These are phyloP conservation scores for Juncus inflexus DNA, from an alignment of 176 grass and related monocot genomes.

Conservation along the genomic window DNA sequence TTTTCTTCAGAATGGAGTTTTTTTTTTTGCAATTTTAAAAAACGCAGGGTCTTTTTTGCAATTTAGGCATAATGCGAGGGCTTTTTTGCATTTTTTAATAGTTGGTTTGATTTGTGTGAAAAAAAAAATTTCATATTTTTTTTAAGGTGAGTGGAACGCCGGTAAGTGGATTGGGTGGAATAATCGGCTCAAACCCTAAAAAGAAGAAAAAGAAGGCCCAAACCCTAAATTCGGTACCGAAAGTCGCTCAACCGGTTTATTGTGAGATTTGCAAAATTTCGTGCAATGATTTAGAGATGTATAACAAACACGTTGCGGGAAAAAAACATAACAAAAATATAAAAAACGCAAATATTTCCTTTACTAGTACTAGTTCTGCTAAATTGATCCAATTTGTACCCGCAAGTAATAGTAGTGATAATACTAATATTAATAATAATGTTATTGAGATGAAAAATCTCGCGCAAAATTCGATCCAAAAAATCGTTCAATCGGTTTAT, in stretches of 20 bases:
- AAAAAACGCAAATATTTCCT: neutral
- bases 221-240: neutral
- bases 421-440: constrained; percentile 12
- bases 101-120: too few relatives aligned
- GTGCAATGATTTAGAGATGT: constrained; percentile 27
- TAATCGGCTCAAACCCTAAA: neutral
- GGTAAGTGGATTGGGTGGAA: constrained; percentile 6
- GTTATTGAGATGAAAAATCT: neutral
- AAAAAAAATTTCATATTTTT: too few relatives aligned
- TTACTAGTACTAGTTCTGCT: neutral
- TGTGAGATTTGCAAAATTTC: constrained; percentile 21
- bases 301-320: constrained; percentile 23
- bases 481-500: neutral
- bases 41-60: too few relatives aligned
- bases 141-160: constrained; percentile 10
- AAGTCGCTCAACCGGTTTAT: constrained; percentile 21
- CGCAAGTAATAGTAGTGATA: neutral
- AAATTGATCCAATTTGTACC: constrained; percentile 16
- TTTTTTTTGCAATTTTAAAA: too few relatives aligned
- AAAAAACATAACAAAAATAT: constrained; percentile 25
- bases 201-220: neutral
- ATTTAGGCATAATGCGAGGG: too few relatives aligned
- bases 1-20: neutral
- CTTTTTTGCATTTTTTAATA: too few relatives aligned
- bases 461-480: neutral